Percentiles rank a stretch among this genome's conserved stretches.
These are phyloP conservation scores for Dioszegia crocea DNA, from an alignment of 768 basidiomycete genomes.

Conservation along the genomic window DNA sequence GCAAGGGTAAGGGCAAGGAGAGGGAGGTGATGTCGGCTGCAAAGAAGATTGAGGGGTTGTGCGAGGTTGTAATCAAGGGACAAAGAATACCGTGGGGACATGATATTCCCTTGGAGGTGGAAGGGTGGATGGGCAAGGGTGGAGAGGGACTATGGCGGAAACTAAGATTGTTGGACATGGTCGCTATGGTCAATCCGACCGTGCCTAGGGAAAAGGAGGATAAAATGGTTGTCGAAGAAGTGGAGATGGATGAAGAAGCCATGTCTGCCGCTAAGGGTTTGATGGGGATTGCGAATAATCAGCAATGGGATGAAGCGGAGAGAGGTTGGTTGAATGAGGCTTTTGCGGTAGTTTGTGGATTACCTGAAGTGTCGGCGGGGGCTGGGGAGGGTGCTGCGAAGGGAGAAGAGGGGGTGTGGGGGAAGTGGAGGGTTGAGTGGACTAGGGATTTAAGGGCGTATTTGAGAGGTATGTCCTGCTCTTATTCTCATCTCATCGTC, in stretches of 20 bases:
- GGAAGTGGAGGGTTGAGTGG: not conserved
- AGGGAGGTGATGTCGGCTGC: not conserved
- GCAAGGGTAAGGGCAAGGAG: too few relatives aligned
- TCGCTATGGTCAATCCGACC: not conserved
- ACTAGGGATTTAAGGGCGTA: not conserved
- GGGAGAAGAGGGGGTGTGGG: not conserved
- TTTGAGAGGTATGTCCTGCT: not conserved
- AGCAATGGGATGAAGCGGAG: not conserved
- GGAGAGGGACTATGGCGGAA: not conserved
- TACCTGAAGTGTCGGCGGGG: too few relatives aligned
- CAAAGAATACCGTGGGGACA: not conserved
- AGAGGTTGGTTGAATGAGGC: not conserved
- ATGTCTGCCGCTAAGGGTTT: not conserved
- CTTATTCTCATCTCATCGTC: not conserved
- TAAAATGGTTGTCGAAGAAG: not conserved
- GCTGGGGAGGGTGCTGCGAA: too few relatives aligned
- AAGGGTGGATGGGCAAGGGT: not conserved
- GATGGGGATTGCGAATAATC: not conserved
- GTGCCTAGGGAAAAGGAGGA: too few relatives aligned
- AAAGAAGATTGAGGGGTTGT: not conserved
- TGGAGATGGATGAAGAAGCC: not conserved
- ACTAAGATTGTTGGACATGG: not conserved
- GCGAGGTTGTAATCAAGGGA: not conserved
- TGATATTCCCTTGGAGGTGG: not conserved
- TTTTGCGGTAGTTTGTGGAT: not conserved